Evolutionary conservation across 1,284 basidiomycete species (phyloP).

Genomic region (Porodaedalea pini): DNA sequence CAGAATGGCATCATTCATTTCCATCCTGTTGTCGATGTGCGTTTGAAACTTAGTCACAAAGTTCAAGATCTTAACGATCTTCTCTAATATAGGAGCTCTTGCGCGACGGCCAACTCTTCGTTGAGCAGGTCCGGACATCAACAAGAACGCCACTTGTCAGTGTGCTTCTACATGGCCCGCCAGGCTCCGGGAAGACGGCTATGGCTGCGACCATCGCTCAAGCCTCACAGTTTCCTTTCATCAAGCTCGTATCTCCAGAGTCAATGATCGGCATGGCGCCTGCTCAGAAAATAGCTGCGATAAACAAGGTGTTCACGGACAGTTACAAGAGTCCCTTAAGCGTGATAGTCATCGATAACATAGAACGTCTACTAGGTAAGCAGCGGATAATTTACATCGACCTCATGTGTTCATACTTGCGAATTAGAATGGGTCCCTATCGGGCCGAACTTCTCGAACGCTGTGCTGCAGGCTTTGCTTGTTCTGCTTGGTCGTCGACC

Average conservation of each 20-base stretch:
- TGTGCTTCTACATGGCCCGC: conserved; percentile 84
- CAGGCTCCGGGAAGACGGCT: conserved; percentile 94
- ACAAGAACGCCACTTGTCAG: conserved; percentile 91
- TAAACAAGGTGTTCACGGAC: conserved; percentile 94
- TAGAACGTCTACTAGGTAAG: conserved; percentile 83
- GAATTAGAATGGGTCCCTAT: conserved; percentile 92
- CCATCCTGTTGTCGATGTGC: conserved; percentile 72
- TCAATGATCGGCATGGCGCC: conserved; percentile 96
- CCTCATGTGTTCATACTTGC: background rate
- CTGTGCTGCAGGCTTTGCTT: conserved; percentile 87
- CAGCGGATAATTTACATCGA: background rate
- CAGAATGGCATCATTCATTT: conserved; percentile 98
- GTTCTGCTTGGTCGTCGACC: conserved; percentile 89
- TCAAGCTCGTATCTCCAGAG: conserved; percentile 96
- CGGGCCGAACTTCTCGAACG: conserved; percentile 94
- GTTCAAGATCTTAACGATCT: background rate
- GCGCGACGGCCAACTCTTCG: conserved; percentile 87
- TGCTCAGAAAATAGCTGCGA: conserved; percentile 84
- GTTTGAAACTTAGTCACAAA: conserved; percentile 7
- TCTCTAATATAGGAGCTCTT: conserved; percentile 65
- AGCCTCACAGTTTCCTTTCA: conserved; percentile 93
- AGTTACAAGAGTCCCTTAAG: conserved; percentile 97
- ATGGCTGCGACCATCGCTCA: conserved; percentile 94
- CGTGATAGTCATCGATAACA: conserved; percentile 94
- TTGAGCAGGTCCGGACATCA: conserved; percentile 92